Conservation (phyloP, 352 stramenopile genomes). For the Hyaloperonospora brassicae region DNA sequence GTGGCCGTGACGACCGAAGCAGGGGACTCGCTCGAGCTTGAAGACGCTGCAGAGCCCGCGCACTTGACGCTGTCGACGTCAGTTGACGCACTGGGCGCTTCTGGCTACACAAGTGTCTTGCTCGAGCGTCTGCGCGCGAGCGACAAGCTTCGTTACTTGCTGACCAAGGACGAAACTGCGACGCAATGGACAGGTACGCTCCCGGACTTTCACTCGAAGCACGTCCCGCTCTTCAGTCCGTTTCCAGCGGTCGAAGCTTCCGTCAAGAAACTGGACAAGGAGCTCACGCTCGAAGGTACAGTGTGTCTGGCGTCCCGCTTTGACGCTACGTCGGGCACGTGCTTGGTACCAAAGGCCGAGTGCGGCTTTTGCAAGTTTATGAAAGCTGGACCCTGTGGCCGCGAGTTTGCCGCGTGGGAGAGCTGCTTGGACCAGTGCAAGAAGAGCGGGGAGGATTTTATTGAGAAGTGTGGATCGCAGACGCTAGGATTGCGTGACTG, state of each 20-base stretch:
- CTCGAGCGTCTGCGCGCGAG: constrained; percentile 64
- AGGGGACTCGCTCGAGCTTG: constrained; percentile 56
- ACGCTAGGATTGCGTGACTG: constrained; percentile 78
- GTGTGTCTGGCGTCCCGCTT: constrained; percentile 66
- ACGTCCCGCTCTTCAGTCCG: constrained; percentile 72
- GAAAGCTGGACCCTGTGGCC: constrained; percentile 79
- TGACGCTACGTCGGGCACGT: constrained; percentile 43
- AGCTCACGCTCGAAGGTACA: constrained; percentile 42
- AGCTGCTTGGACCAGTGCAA: constrained; percentile 74
- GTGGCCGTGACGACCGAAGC: constrained; percentile 54
- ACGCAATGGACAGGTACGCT: constrained; percentile 56
- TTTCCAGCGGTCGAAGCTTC: constrained; percentile 50
- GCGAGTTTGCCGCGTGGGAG: constrained; percentile 77
- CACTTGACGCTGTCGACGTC: constrained; percentile 58
- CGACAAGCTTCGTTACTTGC: constrained; percentile 46
- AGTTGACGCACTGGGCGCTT: constrained; percentile 32
- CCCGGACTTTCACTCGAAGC: constrained; percentile 55
- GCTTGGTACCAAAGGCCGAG: constrained; percentile 61
- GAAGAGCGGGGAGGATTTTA: constrained; percentile 62
- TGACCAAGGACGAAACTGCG: constrained; percentile 27
- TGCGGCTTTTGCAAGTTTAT: constrained; percentile 89
- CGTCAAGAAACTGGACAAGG: constrained; percentile 24
- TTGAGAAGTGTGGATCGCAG: constrained; percentile 66
- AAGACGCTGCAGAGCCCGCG: constrained; percentile 31
- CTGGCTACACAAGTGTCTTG: constrained; percentile 61